phyloP scores from a whole-genome alignment of 768 basidiomycete genomes.

The Trametes meyenii region DNA sequence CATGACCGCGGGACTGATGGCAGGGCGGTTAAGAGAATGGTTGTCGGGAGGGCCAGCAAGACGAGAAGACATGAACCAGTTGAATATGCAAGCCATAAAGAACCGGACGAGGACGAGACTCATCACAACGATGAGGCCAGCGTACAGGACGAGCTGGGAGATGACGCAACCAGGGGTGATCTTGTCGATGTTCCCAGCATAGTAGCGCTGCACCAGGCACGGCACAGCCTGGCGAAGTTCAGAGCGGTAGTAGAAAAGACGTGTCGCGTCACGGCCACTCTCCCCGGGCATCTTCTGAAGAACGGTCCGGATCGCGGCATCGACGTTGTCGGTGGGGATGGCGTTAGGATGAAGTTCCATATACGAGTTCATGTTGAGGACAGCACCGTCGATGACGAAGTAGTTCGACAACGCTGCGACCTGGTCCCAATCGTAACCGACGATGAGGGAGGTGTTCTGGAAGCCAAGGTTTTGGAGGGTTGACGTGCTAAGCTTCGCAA shows the following conservation, averaged over 20 bases:
- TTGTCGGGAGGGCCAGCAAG: conserved; percentile 78
- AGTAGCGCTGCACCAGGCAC: conserved; percentile 85
- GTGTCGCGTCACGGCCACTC: conserved; percentile 88
- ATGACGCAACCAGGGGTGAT: conserved; percentile 95
- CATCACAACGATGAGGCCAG: conserved; percentile 89
- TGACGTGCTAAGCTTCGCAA: conserved; percentile 59
- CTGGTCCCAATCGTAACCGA: conserved; percentile 93
- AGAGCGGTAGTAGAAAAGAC: conserved; percentile 75
- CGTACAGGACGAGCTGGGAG: conserved; percentile 85
- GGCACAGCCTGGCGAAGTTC: conserved; percentile 69
- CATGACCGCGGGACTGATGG: conserved; percentile 93
- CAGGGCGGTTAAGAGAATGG: conserved; percentile 75
- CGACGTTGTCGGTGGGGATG: conserved; percentile 75
- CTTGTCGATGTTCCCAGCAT: conserved; percentile 95
- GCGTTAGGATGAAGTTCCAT: conserved; percentile 68
- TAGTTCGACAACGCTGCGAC: conserved; percentile 72
- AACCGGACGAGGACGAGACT: conserved; percentile 90
- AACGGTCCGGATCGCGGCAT: conserved; percentile 78
- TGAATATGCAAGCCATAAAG: conserved; percentile 94
- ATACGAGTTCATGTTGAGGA: conserved; percentile 92
- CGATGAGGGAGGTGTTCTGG: conserved; percentile 62
- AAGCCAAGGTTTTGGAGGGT: conserved; percentile 68
- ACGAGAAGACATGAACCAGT: conserved; percentile 89
- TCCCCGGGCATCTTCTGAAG: conserved; percentile 49
- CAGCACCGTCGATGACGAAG: conserved; percentile 90